A percentile compares a stretch with the other conserved stretches of the same genome.
Evolutionary conservation across 2,329 filamentous ascomycete genomes (phyloP).

Genomic region (Aspergillus sp.): DNA sequence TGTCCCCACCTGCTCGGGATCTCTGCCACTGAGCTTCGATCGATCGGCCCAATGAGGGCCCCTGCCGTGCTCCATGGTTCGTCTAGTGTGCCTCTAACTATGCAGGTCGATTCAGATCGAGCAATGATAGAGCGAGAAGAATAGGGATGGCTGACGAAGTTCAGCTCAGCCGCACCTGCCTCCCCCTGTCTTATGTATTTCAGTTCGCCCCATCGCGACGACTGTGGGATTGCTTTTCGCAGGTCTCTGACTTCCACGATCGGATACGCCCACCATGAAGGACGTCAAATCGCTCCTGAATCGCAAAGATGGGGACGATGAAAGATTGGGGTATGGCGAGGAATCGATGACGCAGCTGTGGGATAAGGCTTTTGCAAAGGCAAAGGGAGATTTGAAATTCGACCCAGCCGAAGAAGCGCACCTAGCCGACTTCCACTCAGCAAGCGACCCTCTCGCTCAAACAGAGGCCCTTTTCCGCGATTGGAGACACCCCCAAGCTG

Average conservation of each 20-base stretch:
- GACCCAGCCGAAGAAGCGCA: neutral
- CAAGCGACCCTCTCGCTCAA: neutral
- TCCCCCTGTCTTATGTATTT: neutral
- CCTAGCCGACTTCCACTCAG: neutral
- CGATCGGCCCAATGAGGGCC: neutral
- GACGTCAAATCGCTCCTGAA: neutral
- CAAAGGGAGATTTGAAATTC: neutral
- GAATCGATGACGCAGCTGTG: neutral
- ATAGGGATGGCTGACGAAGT: neutral
- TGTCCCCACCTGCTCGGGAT: neutral
- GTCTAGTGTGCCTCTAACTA: neutral
- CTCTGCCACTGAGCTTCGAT: neutral
- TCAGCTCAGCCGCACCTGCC: conserved; percentile 2
- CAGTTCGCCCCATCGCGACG: neutral
- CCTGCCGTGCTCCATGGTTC: neutral
- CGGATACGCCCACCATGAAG: neutral
- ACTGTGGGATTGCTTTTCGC: neutral
- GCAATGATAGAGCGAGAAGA: neutral
- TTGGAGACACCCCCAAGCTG: neutral
- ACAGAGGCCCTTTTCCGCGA: neutral
- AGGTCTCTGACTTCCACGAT: neutral
- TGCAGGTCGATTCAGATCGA: neutral
- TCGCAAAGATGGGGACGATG: neutral
- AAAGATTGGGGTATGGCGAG: neutral
- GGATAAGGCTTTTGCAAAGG: neutral